Base-by-base conservation (phyloP, 1,284 basidiomycete species). In the Gomphus sp. region DNA sequence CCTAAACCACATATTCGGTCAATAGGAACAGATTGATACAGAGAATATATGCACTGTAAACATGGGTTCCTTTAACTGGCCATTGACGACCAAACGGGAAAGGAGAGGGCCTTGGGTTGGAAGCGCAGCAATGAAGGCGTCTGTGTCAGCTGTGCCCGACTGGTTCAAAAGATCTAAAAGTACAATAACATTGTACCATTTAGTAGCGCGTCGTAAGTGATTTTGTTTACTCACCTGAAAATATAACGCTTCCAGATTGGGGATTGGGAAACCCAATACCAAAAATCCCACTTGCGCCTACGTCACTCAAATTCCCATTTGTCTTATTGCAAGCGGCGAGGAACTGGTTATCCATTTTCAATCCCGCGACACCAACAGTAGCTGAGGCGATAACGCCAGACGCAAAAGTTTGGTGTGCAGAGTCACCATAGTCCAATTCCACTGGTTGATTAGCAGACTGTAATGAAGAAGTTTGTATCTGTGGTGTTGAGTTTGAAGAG, bases 391-490 rank as follows among this genome's bases (percentile, higher is more conserved):
- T 72, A 3, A 71, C 61, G 0, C 82, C 82, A 43, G 67, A 65
- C 1, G 80, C 81, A 62, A 75, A 76, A 4, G 80, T 82, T 2
- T 77, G 78, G 1, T 78, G 80, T n/a, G 60, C 64, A 0, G 80
- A 81, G 63, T 83, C 81, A n/a, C 82, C 82, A 58, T 83, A 84
- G 4, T 67, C 64, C n/a, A 84, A 66, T 10, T 63, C 49, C 6
- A 73, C 73, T 52, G 73, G 71, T 9, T 76, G 53, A 10, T 72
- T 68, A 0, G 74, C 66, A n/a, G 71, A 67, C 11, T 49, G 48
- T 16, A 56, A 50, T 6, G 31, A 34, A n/a, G 44, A 50, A 4
- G 55, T 9, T 37, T 31, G 33, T 48, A 36, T 71, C 65, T 62
- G 80, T 74, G n/a, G 64, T 68, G 7, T 70, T 50, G 72, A 70